phyloP scores from a whole-genome alignment of 768 basidiomycete species.

The Leucosporidium scottii region DNA sequence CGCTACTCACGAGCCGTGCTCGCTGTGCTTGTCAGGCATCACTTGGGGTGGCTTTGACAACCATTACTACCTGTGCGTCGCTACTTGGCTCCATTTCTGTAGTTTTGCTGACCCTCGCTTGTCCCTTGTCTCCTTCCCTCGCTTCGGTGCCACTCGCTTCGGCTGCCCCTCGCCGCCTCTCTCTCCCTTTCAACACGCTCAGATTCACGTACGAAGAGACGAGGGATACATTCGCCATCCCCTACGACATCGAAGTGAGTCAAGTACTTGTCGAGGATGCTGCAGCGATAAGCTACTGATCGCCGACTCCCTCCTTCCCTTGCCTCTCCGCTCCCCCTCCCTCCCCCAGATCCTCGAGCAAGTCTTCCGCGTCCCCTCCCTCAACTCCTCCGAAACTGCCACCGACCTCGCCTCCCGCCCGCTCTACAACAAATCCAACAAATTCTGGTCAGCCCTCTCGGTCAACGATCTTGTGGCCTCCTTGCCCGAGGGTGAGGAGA shows the following conservation, averaged over 20 bases:
- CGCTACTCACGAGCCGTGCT: slow-evolving; percentile 40
- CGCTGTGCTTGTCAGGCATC: slow-evolving; percentile 37
- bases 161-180: too few relatives aligned
- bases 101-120: too few relatives aligned
- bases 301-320: not conserved
- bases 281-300: slow-evolving; percentile 2
- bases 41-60: slow-evolving; percentile 38
- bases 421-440: slow-evolving; percentile 37
- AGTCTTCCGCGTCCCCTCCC: slow-evolving; percentile 32
- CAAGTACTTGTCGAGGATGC: not conserved
- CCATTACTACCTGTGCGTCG: slow-evolving; percentile 34
- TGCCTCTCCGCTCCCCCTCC: not conserved
- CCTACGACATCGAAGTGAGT: slow-evolving; percentile 35
- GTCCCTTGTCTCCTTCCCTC: too few relatives aligned
- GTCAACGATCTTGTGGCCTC: slow-evolving; percentile 25
- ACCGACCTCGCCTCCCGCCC: slow-evolving; percentile 23
- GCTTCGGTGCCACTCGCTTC: too few relatives aligned
- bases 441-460: slow-evolving; percentile 31
- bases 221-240: slow-evolving; percentile 37
- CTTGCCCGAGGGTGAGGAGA: slow-evolving; percentile 17
- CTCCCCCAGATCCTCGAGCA: slow-evolving; percentile 16
- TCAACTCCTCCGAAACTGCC: slow-evolving; percentile 9
- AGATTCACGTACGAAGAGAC: slow-evolving; percentile 37
- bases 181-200: too few relatives aligned
- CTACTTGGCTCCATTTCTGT: too few relatives aligned